These are phyloP conservation scores for Eucalyptus rudis DNA, from an alignment of 345 rosid genomes.

Conservation along the genomic window DNA sequence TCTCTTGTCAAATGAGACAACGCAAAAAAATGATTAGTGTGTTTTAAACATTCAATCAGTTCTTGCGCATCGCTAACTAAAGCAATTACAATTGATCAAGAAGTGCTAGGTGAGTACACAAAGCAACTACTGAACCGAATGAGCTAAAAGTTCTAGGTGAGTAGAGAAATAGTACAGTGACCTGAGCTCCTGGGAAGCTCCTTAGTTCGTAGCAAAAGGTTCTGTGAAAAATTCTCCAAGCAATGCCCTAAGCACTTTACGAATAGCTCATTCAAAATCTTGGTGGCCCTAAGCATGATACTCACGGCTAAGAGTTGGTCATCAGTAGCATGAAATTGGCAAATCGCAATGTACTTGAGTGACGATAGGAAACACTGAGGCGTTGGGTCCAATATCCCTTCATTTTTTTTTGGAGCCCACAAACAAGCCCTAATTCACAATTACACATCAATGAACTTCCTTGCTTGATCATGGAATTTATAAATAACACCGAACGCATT, in stretches of 20 bases:
- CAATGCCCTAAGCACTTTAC: not conserved
- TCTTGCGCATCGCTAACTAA: not conserved
- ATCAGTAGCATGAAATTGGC: not conserved
- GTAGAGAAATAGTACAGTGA: not conserved
- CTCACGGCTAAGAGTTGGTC: not conserved
- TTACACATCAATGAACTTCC: not conserved
- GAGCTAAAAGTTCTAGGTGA: not conserved
- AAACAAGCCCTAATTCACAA: not conserved
- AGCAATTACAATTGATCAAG: not conserved
- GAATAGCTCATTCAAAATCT: not conserved
- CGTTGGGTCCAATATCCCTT: not conserved
- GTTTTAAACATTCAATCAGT: fast-evolving
- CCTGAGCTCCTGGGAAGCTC: not conserved
- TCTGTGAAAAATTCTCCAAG: not conserved
- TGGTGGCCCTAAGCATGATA: not conserved
- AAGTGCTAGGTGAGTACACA: not conserved
- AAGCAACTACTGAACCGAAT: not conserved
- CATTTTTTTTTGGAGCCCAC: not conserved
- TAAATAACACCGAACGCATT: not conserved
- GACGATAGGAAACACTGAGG: not conserved
- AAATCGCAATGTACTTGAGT: not conserved
- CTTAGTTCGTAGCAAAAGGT: not conserved
- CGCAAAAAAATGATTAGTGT: not conserved
- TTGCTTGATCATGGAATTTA: not conserved
- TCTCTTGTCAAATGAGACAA: not conserved